These are phyloP conservation scores for Galeopsis tetrahit DNA, from an alignment of 257 asterid genomes.

Conservation along the genomic window DNA sequence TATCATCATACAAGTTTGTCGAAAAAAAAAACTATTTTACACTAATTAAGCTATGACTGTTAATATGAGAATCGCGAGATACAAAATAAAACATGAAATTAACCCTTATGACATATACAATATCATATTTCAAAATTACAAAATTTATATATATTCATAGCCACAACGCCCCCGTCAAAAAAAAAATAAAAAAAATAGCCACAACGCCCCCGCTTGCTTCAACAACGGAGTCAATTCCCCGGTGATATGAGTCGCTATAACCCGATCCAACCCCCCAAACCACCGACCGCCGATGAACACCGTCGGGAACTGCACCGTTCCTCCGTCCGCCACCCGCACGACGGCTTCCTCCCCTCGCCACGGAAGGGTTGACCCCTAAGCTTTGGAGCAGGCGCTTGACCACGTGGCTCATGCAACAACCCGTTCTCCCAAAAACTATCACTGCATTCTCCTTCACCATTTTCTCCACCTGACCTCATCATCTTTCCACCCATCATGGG, in stretches of 20 bases:
- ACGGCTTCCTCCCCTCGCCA: conserved; percentile 36
- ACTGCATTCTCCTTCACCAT: conserved; percentile 37
- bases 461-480: conserved; percentile 13
- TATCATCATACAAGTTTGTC: no score
- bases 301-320: conserved; percentile 46
- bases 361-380: conserved; percentile 55
- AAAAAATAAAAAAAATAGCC: no score
- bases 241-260: conserved; percentile 61
- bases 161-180: no score
- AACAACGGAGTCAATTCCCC: no score
- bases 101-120: no score
- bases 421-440: conserved; percentile 24
- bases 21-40: no score
- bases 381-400: conserved; percentile 51
- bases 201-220: no score
- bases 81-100: no score
- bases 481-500: not conserved
- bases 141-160: no score
- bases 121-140: no score
- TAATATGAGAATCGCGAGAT: no score
- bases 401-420: conserved; percentile 49
- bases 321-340: conserved; percentile 14
- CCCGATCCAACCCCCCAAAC: conserved; percentile 78
- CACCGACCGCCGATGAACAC: conserved; percentile 64
- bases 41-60: no score